Percentiles rank a stretch among this genome's conserved stretches.
These are phyloP conservation scores for Paragyromitra xinjiangensis DNA, from an alignment of 495 filamentous ascomycete genomes.

Conservation along the genomic window DNA sequence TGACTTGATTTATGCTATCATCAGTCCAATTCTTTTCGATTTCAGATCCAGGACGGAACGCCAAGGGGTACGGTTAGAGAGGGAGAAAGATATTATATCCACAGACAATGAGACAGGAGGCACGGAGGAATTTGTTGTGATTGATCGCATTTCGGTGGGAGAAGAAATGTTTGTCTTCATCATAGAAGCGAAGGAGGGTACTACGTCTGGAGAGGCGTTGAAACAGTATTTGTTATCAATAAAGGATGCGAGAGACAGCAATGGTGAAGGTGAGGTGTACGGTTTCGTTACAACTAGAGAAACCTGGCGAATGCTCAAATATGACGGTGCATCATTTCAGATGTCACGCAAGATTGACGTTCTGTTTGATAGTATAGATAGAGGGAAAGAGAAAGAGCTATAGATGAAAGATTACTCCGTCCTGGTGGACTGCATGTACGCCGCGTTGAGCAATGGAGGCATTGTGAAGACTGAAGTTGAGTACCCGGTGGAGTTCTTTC, in stretches of 20 bases:
- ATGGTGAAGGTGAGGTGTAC: slow-evolving; percentile 31
- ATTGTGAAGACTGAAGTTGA: too few relatives aligned
- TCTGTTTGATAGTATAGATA: slow-evolving; percentile 25
- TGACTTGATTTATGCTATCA: slow-evolving; percentile 18
- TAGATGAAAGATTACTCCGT: slow-evolving; percentile 34
- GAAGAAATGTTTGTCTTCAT: slow-evolving; percentile 29
- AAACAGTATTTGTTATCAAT: slow-evolving; percentile 37
- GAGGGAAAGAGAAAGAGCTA: not conserved
- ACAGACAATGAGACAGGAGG: slow-evolving; percentile 17
- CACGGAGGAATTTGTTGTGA: slow-evolving; percentile 28
- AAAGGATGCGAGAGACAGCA: slow-evolving; percentile 27
- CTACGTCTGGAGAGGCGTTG: slow-evolving; percentile 20
- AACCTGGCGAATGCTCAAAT: slow-evolving; percentile 28
- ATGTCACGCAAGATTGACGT: slow-evolving; percentile 16
- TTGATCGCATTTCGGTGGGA: slow-evolving; percentile 14
- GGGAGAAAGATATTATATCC: slow-evolving; percentile 33
- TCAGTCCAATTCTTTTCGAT: slow-evolving; percentile 12
- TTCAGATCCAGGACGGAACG: slow-evolving; percentile 19
- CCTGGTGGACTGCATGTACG: slow-evolving; percentile 40
- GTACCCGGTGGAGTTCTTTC: too few relatives aligned
- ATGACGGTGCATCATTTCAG: slow-evolving; percentile 24
- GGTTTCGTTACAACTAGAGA: slow-evolving; percentile 34
- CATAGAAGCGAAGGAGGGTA: slow-evolving; percentile 19
- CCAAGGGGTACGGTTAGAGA: not conserved
- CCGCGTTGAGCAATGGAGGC: slow-evolving; percentile 32